Evolutionary conservation across 495 filamentous ascomycete species (phyloP).

Genomic region (Staphylotrichum tortipilum): DNA sequence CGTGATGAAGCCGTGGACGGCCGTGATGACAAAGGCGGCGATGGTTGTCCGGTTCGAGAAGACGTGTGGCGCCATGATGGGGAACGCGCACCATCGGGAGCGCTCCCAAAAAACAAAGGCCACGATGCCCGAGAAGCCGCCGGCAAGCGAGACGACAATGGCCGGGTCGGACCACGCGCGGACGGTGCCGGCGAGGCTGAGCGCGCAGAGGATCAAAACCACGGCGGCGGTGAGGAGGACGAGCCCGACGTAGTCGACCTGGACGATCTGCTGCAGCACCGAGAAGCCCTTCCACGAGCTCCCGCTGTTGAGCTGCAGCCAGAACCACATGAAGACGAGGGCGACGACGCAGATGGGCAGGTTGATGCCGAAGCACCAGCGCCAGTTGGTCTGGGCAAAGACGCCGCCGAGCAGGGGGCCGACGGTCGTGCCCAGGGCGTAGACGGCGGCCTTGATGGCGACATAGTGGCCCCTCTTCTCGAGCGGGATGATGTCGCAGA

Average conservation of each 20-base stretch:
- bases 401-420: constrained; percentile 70
- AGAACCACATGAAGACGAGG: constrained; percentile 23
- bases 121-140: constrained; percentile 17
- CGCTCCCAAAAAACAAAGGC: constrained; percentile 24
- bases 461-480: constrained; percentile 52
- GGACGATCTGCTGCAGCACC: constrained; percentile 8
- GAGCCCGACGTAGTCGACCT: constrained; percentile 26
- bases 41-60: constrained; percentile 31
- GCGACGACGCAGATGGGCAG: constrained; percentile 20
- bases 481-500: constrained; percentile 67
- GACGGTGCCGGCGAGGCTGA: constrained; percentile 23
- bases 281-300: neutral
- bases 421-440: constrained; percentile 63
- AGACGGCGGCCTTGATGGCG: constrained; percentile 54
- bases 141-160: constrained; percentile 12
- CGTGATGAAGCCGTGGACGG: constrained; percentile 23
- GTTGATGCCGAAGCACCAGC: constrained; percentile 25
- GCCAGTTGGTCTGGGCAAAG: constrained; percentile 47
- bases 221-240: constrained; percentile 23
- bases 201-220: constrained; percentile 25
- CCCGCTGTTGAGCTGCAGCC: constrained; percentile 21
- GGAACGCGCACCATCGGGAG: constrained; percentile 16
- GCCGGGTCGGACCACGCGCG: constrained; percentile 19
- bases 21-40: constrained; percentile 20
- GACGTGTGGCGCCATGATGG: constrained; percentile 27